Evolutionary conservation across 768 basidiomycete species (phyloP).

Genomic region (Bullera alba): DNA sequence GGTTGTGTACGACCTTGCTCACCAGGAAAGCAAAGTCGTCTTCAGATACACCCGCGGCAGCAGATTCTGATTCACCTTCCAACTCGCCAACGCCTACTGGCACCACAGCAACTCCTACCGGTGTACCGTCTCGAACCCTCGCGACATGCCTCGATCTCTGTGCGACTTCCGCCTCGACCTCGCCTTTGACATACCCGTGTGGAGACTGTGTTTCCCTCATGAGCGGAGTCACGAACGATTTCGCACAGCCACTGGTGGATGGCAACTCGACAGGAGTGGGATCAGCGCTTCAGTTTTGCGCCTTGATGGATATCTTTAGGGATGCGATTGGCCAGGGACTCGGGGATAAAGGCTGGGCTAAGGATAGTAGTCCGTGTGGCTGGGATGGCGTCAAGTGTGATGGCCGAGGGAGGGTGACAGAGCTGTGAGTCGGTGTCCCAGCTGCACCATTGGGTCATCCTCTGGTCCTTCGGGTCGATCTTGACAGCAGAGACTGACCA

Average conservation of each 20-base stretch:
- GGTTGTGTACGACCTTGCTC: neutral
- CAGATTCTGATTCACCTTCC: neutral
- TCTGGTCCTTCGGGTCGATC: neutral
- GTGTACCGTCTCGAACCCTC: constrained; percentile 4
- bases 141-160: constrained; percentile 4
- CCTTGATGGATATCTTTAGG: constrained; percentile 35
- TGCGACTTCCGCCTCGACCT: neutral
- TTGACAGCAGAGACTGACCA: too few species aligned
- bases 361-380: constrained; percentile 35
- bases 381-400: constrained; percentile 45
- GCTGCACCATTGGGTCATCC: too few species aligned
- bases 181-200: constrained; percentile 33
- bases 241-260: constrained; percentile 15
- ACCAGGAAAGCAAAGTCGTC: neutral
- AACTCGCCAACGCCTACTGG: neutral
- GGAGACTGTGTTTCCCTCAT: constrained; percentile 42
- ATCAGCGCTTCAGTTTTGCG: constrained; percentile 45
- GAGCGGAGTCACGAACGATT: constrained; percentile 37
- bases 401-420: constrained; percentile 30
- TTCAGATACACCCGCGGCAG: neutral
- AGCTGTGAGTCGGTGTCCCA: constrained; percentile 34
- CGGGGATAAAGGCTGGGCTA: constrained; percentile 18
- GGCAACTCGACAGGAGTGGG: constrained; percentile 41
- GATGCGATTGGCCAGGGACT: constrained; percentile 4
- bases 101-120: constrained; percentile 12